Conservation (phyloP, 2,329 filamentous ascomycete genomes). For the Sclerotinia nivalis region DNA sequence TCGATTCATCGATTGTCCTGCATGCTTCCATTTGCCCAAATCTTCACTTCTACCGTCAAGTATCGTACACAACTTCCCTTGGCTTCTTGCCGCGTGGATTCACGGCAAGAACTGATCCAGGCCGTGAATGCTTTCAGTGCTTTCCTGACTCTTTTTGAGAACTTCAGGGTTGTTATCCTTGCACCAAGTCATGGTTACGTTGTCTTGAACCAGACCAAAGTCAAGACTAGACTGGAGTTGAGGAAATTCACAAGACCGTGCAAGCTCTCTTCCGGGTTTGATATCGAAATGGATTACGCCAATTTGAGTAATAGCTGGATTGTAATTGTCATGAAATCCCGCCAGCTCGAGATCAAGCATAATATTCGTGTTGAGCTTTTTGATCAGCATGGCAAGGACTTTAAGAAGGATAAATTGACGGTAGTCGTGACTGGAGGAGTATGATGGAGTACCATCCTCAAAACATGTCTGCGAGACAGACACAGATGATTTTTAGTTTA, state of each 20-base stretch:
- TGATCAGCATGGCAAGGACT: not conserved
- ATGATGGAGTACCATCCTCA: too few relatives aligned
- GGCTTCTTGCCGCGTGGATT: not conserved
- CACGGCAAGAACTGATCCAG: not conserved
- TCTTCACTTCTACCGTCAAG: not conserved
- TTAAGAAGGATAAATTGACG: not conserved
- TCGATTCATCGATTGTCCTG: not conserved
- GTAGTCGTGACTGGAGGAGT: not conserved
- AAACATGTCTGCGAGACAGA: too few relatives aligned
- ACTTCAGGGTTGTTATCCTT: not conserved
- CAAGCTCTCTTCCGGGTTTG: not conserved
- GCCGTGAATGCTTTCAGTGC: not conserved
- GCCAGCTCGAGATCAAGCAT: conserved; percentile 14
- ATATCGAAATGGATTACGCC: conserved; percentile 2
- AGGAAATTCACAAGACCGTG: not conserved
- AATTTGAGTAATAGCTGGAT: conserved; percentile 3
- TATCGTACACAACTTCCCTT: not conserved
- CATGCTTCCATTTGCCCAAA: not conserved
- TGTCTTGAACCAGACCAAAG: not conserved
- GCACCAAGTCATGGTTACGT: not conserved
- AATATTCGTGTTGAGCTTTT: not conserved
- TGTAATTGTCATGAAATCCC: not conserved
- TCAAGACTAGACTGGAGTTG: not conserved
- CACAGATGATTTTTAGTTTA: too few relatives aligned
- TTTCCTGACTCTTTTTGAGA: not conserved